These are phyloP conservation scores for Hyaloscypha hepaticicola DNA, from an alignment of 495 filamentous ascomycete genomes.

Conservation along the genomic window DNA sequence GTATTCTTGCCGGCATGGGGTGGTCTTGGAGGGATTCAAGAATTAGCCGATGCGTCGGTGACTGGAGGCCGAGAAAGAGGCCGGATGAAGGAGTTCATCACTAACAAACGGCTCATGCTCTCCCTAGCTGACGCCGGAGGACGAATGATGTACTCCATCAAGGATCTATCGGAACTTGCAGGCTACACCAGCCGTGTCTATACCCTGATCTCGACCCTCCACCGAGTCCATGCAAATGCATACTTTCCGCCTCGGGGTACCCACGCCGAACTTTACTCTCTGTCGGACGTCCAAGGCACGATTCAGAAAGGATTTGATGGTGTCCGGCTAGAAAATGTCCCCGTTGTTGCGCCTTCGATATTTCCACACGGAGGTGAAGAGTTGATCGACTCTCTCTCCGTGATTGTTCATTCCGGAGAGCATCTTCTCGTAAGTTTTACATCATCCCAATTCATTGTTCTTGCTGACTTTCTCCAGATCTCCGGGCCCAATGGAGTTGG, in stretches of 20 bases:
- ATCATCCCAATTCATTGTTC: not conserved
- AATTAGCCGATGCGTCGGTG: conserved; percentile 50
- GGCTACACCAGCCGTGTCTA: conserved; percentile 96
- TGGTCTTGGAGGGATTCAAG: conserved; percentile 69
- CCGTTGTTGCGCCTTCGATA: conserved; percentile 82
- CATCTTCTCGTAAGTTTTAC: conserved; percentile 65
- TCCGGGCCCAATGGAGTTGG: conserved; percentile 95
- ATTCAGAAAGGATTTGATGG: conserved; percentile 93
- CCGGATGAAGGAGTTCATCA: conserved; percentile 99
- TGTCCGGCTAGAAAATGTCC: conserved; percentile 89
- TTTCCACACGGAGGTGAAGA: conserved; percentile 87
- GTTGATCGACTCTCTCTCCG: conserved; percentile 80
- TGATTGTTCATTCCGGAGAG: conserved; percentile 85
- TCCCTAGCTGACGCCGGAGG: conserved; percentile 95
- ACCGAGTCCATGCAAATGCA: conserved; percentile 86
- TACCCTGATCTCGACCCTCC: conserved; percentile 88
- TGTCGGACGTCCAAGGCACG: conserved; percentile 89
- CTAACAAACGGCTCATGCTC: conserved; percentile 97
- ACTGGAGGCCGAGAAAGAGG: conserved; percentile 65
- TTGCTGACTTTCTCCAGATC: conserved; percentile 46
- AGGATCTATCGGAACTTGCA: conserved; percentile 94
- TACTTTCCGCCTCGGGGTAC: conserved; percentile 70
- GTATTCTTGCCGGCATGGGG: conserved; percentile 96
- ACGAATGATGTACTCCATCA: conserved; percentile 99
- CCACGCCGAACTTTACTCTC: conserved; percentile 77